Base-by-base conservation (phyloP, 1,139 yeast genomes). In the Candida glucosophila region DNA sequence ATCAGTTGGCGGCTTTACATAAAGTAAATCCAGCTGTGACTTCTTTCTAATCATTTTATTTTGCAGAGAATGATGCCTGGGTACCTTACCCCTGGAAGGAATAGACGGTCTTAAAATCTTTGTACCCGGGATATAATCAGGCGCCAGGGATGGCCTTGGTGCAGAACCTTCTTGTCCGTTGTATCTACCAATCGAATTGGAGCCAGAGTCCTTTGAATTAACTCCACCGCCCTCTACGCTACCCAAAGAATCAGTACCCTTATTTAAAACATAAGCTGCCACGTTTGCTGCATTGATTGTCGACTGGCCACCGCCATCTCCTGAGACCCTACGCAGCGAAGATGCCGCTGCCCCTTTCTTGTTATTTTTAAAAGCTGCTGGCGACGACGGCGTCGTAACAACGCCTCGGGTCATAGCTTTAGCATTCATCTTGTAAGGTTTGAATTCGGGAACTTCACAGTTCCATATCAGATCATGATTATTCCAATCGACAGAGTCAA, bases 381-480 rank as follows among this genome's bases (percentile, higher is more conserved):
- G n/a, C n/a, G n/a, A n/a, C 19, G 24, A 21, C 17, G 22, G 20
- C 12, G 8, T 10, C 27, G 54, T 56, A 9, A 43, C 40, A 22
- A 61, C 34, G 28, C 60, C 69, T 25, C 69, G 67, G 58, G 66
- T 62, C 78, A 72, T 72, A 2, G 73, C 57, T 38, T 66, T 66
- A 4, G 76, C 76, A 23, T 63, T 61, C 61, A 70, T 62, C 33
- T 65, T 58, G 31, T 62, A 64, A 0, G 96, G 95, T 9, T 77
- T 75, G 20, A 86, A 53, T 39, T 73, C 77, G 1, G 98, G 98
- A 3, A 86, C 83, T 2, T 64, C 58, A 1, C 54, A 50, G 17
- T 58, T 55, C 97, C 98, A 90, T 15, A 90, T 62, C 34, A 58
- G 58, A 23, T 67, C 66, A 29, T 66, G 66, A 39, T 78, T 71